Evolutionary conservation across 441 rosid species (phyloP).

Genomic region (Viola pubescens): DNA sequence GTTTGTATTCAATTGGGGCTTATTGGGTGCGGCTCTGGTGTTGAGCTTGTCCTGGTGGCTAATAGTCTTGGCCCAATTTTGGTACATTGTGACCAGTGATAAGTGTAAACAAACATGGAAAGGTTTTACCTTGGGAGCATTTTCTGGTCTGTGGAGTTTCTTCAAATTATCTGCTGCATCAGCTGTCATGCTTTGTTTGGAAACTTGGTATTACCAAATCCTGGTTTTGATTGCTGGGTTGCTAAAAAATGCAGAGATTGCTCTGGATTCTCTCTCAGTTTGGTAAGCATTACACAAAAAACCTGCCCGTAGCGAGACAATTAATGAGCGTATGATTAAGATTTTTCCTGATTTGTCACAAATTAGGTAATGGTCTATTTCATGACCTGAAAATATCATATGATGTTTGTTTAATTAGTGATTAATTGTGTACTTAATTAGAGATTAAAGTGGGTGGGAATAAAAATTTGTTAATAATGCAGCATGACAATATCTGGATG

Average conservation of each 20-base stretch:
- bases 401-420: too few relatives aligned
- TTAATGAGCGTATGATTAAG: too few relatives aligned
- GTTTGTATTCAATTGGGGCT: slow-evolving; percentile 33
- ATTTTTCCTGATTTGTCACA: too few relatives aligned
- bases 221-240: slow-evolving; percentile 46
- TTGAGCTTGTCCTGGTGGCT: slow-evolving; percentile 52
- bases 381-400: too few relatives aligned
- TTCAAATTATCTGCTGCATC: slow-evolving; percentile 45
- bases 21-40: slow-evolving; percentile 38
- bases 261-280: slow-evolving; percentile 41
- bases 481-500: slow-evolving; percentile 42
- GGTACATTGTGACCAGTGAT: slow-evolving; percentile 29
- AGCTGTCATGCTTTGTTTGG: slow-evolving; percentile 47
- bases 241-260: slow-evolving; percentile 37
- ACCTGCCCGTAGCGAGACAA: too few relatives aligned
- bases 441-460: too few relatives aligned
- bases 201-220: slow-evolving; percentile 45
- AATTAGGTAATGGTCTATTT: too few relatives aligned
- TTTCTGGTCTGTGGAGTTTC: slow-evolving; percentile 36
- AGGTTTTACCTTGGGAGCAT: slow-evolving; percentile 37
- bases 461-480: slow-evolving; percentile 9
- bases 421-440: too few relatives aligned
- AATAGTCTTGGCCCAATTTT: slow-evolving; percentile 37
- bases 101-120: slow-evolving; percentile 38
- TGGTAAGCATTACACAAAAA: slow-evolving; percentile 23